phyloP scores from a whole-genome alignment of 805 yeast species.

The Schizosaccharomyces japonicus region DNA sequence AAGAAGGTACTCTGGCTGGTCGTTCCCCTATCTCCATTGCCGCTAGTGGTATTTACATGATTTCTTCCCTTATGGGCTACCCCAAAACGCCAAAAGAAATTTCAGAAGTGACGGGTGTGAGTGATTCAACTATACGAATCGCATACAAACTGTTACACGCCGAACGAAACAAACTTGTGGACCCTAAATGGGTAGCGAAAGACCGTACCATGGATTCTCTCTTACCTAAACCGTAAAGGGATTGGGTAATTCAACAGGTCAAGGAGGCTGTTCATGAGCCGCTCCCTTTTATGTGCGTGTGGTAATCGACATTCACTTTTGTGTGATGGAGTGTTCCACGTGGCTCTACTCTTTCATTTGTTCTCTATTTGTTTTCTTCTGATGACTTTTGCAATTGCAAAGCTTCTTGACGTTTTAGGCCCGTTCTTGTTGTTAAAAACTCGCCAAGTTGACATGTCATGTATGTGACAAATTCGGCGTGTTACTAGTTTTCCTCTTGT shows the following conservation, averaged over 20 bases:
- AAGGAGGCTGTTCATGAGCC: no score
- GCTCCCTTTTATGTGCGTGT: no score
- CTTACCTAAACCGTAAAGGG: not conserved
- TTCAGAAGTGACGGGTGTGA: constrained; percentile 81
- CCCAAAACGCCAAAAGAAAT: constrained; percentile 56
- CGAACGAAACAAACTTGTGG: constrained; percentile 47
- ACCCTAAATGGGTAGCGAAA: constrained; percentile 52
- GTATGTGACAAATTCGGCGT: no score
- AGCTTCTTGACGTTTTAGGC: no score
- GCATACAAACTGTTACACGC: constrained; percentile 64
- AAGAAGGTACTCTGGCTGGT: constrained; percentile 83
- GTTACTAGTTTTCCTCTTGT: no score
- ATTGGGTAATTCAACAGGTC: not conserved
- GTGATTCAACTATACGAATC: constrained; percentile 91
- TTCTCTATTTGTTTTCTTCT: no score
- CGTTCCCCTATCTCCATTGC: constrained; percentile 93
- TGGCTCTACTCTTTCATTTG: no score
- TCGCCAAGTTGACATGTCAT: no score
- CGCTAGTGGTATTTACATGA: constrained; percentile 88
- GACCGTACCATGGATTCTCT: not conserved
- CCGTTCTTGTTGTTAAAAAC: no score
- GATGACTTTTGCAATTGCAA: not conserved
- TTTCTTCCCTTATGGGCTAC: constrained; percentile 65
- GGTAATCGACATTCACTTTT: no score
- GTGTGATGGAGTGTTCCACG: no score